Evolutionary conservation across 1,284 basidiomycete genomes (phyloP).

Genomic region (Ustilago bromivora): DNA sequence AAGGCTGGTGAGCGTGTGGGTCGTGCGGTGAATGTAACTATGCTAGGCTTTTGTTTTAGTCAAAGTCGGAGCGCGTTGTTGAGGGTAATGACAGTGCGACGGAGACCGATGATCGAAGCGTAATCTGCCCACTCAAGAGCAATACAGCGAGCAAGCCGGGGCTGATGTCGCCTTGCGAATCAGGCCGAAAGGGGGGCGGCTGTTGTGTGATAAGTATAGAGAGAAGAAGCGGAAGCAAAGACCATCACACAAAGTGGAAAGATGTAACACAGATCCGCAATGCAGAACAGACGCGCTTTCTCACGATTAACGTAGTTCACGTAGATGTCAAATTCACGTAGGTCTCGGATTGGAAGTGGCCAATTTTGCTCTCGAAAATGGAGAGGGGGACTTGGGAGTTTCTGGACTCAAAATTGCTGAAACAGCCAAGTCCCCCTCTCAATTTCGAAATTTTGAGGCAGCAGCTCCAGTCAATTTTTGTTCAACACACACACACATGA

Average conservation of each 20-base stretch:
- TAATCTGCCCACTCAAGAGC: not conserved
- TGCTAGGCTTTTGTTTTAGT: not conserved
- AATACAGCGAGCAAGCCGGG: not conserved
- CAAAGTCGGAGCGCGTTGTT: not conserved
- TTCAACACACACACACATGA: no score
- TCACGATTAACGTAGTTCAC: no score
- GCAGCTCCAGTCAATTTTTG: no score
- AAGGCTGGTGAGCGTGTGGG: not conserved
- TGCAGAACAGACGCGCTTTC: constrained; percentile 11
- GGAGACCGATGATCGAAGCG: constrained; percentile 3
- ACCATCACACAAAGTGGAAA: constrained; percentile 5
- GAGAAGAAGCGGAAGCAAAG: constrained; percentile 9
- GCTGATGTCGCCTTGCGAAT: not conserved
- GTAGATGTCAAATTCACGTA: no score
- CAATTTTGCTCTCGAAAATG: no score
- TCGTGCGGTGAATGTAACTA: no score
- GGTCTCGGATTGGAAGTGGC: no score
- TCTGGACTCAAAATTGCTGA: no score
- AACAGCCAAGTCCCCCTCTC: no score
- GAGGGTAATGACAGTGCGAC: not conserved
- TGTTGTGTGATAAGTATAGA: constrained; percentile 1
- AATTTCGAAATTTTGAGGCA: no score
- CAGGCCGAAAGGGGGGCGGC: not conserved
- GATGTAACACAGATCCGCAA: constrained; percentile 6
- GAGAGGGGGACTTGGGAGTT: no score